A percentile compares a stretch with the other conserved stretches of the same genome.
Conservation (phyloP, 257 asterid species). For the Solanum sejunctum region DNA sequence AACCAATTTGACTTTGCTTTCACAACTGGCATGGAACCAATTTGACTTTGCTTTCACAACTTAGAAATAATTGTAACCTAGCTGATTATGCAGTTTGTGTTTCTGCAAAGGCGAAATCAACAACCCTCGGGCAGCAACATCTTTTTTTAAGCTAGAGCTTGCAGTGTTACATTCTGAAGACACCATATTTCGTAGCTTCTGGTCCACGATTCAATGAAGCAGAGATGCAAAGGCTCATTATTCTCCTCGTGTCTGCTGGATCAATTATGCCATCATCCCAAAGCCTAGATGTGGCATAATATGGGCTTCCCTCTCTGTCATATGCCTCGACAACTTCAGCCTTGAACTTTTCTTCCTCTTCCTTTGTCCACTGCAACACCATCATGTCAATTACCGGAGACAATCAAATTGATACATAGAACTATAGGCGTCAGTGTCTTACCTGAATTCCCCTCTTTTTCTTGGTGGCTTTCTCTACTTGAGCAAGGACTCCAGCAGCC, state of each 20-base stretch:
- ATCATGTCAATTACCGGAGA: background rate
- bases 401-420: background rate
- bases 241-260: conserved; percentile 86
- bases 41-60: background rate
- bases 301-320: conserved; percentile 79
- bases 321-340: conserved; percentile 66
- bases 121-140: background rate
- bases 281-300: conserved; percentile 85
- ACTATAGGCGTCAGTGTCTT: background rate
- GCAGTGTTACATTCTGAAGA: conserved; percentile 68
- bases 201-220: conserved; percentile 54
- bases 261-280: conserved; percentile 98
- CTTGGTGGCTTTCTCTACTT: conserved; percentile 64
- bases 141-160: background rate
- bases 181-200: conserved; percentile 65
- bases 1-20: background rate
- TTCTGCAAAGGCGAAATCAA: background rate
- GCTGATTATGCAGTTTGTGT: background rate
- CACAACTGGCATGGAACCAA: background rate
- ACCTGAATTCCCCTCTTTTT: conserved; percentile 65
- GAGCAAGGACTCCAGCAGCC: conserved; percentile 98
- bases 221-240: conserved; percentile 65
- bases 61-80: background rate
- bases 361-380: conserved; percentile 62
- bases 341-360: conserved; percentile 77